Base-by-base conservation (phyloP, 1,139 yeast genomes). In the Suhomyces kunorum region DNA sequence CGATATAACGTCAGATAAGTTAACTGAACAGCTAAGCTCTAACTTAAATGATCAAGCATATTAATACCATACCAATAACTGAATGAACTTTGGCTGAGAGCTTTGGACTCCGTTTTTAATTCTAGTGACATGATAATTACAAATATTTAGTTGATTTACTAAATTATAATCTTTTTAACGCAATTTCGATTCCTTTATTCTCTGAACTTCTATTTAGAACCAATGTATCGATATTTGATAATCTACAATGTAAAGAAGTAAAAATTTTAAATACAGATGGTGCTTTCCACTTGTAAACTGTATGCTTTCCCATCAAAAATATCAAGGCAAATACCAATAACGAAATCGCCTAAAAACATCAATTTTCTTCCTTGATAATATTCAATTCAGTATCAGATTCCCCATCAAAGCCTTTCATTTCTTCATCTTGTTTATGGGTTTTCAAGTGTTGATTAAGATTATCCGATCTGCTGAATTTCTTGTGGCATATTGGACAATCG, bases 361-460 rank as follows among this genome's bases (percentile, higher is more conserved):
- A 20, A 5, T 24, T 8, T 23, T 40, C 43, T 32, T 29, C 28
- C 8, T 40, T 40, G 11, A 40, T 19, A 5, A 11, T n/a, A 22
- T 29, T 31, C 20, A 35, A n/a, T 22, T 24, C 26, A 14, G 19
- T 24, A 6, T 31, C 23, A 9, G 32, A 3, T 23, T 19, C 31
- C 20, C 18, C 33, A 8, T 23, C 40, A 25, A 41, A 12, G 6
- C 33, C 30, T 4, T 41, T 42, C 41, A 31, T 36, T 16, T 42
- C 48, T 16, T 50, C 74, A 40, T 68, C 76, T 42, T 61, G 65
- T 49, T 68, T 70, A 54, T 86, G 95, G 2, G 86, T 82, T 52
- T 82, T 80, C 48, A 84, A 74, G 62, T 85, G 95, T 63, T 85
- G 92, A 33, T 82, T 77, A 51, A 85, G 66, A 54, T 85, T 85